These are phyloP conservation scores for Dunaliella primolecta DNA, from an alignment of 139 green algal genomes.

Conservation along the genomic window DNA sequence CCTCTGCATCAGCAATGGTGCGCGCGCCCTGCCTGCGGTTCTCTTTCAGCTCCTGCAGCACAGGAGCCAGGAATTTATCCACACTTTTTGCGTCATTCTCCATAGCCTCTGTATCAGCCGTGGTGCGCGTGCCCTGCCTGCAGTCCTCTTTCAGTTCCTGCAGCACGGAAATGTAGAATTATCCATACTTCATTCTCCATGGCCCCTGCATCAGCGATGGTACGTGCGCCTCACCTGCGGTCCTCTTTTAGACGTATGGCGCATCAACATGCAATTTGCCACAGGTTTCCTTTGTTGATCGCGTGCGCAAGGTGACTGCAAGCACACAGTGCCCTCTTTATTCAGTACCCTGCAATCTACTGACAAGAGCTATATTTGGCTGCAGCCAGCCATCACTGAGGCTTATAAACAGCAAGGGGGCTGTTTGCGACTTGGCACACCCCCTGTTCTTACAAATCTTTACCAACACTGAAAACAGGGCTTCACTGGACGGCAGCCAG, in stretches of 20 bases:
- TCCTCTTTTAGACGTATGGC: slow-evolving; percentile 62
- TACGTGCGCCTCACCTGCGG: slow-evolving; percentile 61
- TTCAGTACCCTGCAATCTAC: too few species aligned
- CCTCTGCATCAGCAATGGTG: slow-evolving; percentile 71
- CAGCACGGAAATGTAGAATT: too few species aligned
- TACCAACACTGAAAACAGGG: too few species aligned
- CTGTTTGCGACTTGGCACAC: too few species aligned
- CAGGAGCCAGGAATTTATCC: too few species aligned
- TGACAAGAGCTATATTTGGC: too few species aligned
- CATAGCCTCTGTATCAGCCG: slow-evolving; percentile 66
- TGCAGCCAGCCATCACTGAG: too few species aligned
- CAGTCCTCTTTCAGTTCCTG: slow-evolving; percentile 79
- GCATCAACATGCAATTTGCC: background rate
- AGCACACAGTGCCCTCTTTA: too few species aligned
- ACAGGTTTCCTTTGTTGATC: background rate
- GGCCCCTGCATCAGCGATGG: slow-evolving; percentile 64
- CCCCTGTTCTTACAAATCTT: too few species aligned
- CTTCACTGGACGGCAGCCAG: too few species aligned
- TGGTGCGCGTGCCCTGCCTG: slow-evolving; percentile 60
- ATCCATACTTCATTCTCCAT: slow-evolving; percentile 68
- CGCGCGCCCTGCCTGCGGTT: slow-evolving; percentile 59
- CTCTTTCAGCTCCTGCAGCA: slow-evolving; percentile 73
- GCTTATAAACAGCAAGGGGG: too few species aligned
- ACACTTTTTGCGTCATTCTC: too few species aligned
- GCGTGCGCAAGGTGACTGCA: background rate